Percentiles rank a stretch among this genome's conserved stretches.
Conservation (phyloP, 371 early-diverging fungal species). For the Zychaea mexicana region DNA sequence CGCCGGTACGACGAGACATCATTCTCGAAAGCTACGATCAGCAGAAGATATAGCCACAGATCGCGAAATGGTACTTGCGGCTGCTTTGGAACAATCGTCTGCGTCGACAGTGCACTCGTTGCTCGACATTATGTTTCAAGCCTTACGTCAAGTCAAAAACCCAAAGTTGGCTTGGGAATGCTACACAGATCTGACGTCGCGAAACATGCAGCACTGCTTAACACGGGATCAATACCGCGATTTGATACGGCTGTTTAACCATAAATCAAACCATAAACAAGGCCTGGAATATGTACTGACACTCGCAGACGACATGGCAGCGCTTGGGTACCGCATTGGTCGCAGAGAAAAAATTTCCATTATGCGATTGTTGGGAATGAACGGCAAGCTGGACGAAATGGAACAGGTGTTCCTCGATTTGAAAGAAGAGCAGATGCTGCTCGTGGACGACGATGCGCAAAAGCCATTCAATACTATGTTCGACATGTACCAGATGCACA, state of each 20-base stretch:
- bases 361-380: constrained; percentile 40
- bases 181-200: constrained; percentile 36
- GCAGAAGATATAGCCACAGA: neutral
- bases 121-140: constrained; percentile 24
- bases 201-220: constrained; percentile 31
- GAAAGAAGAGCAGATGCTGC: constrained; percentile 12
- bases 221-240: constrained; percentile 35
- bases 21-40: neutral
- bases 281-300: constrained; percentile 33
- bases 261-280: constrained; percentile 6
- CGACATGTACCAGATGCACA: constrained; percentile 32
- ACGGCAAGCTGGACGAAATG: constrained; percentile 42
- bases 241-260: constrained; percentile 30
- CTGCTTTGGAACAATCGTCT: constrained; percentile 44
- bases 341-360: constrained; percentile 35
- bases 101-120: constrained; percentile 37
- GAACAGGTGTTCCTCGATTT: constrained; percentile 35
- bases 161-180: constrained; percentile 48
- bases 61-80: constrained; percentile 15
- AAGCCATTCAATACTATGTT: constrained; percentile 41
- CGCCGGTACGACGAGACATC: neutral
- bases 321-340: constrained; percentile 33
- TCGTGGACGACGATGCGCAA: constrained; percentile 21
- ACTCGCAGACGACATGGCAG: constrained; percentile 43
- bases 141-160: constrained; percentile 22